Evolutionary conservation across 306 rosid genomes (phyloP), one percentile per base, ranked within the genome.

Genomic region (Macrotyloma uniflorum): DNA sequence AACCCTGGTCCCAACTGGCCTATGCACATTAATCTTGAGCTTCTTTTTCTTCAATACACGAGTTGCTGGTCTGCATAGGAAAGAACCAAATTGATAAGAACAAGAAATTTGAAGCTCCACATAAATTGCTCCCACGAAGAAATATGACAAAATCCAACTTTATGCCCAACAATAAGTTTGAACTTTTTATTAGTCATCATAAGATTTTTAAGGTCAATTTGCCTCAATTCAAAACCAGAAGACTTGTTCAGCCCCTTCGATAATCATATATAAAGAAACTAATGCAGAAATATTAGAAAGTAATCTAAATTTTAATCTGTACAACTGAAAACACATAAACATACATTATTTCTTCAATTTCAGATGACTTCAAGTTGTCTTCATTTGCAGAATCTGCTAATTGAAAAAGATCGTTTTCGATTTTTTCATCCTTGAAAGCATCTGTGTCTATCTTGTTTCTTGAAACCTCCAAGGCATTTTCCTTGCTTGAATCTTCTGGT

Each of bases 1-100:
- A n/a, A 87, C 89, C 72, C 93, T 88, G 40, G 86, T 88, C 67
- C 99, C 98, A 5, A 83, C 58, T 19, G 99, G 99, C 82, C 93
- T 89, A 62, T 86, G 91, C 22, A 90, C 8, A 67, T 91, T 91
- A 87, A 93, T 91, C 89, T 91, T 93, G 80, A 93, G 84, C 86
- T 95, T 93, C 89, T 89, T 92, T 81, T 91, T 92, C 90, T 93
- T 95, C 75, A 68, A 79, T 67, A 95, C 76, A 61, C 87, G 87
- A 42, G 90, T 87, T 57, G 77, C 78, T 2, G 81, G 89, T 62
- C 98, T 92, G 74, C 85, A 79, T 53, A 69, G 26, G 15, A 50
- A 79, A 72, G 59, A 77, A 36, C 45, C 35, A 45, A 73, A 66
- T 45, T 19, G n/a, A 16, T 72, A 67, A 43, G 46, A 36, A 55